Evolutionary conservation across 2,329 filamentous ascomycete species (phyloP).

Genomic region (Neurospora sp.): DNA sequence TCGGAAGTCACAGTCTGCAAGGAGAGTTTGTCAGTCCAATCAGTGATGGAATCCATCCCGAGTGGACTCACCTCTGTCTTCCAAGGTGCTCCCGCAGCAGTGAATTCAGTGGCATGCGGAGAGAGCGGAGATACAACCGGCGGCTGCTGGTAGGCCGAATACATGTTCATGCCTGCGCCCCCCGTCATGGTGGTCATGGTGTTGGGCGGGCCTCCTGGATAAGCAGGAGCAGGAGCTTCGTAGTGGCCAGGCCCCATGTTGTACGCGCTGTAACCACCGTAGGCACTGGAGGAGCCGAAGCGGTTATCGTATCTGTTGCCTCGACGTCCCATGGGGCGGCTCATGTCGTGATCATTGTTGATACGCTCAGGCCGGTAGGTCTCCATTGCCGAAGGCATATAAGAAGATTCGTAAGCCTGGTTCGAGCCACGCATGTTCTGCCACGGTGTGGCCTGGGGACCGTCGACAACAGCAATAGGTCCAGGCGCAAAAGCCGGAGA

Average conservation of each 20-base stretch:
- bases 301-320: constrained; percentile 36
- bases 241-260: constrained; percentile 23
- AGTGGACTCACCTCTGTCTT: constrained; percentile 39
- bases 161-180: constrained; percentile 33
- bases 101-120: constrained; percentile 67
- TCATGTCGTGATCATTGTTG: constrained; percentile 38
- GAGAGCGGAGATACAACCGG: constrained; percentile 58
- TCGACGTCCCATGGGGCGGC: constrained; percentile 36
- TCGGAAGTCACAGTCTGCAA: constrained; percentile 37
- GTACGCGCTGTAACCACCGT: constrained; percentile 28
- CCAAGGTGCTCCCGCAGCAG: constrained; percentile 42
- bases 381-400: constrained; percentile 27
- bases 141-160: constrained; percentile 42
- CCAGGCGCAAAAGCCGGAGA: constrained; percentile 16
- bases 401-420: constrained; percentile 31
- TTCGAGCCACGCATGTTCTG: constrained; percentile 30
- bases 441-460: constrained; percentile 36
- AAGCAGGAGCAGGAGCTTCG: constrained; percentile 17
- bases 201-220: constrained; percentile 14
- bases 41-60: constrained; percentile 8
- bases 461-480: constrained; percentile 24
- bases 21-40: constrained; percentile 10
- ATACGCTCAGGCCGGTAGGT: constrained; percentile 36
- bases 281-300: constrained; percentile 21
- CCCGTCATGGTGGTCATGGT: constrained; percentile 26